Evolutionary conservation across 164 flowering plant genomes (phyloP).

Genomic region (Echeveria elegans): DNA sequence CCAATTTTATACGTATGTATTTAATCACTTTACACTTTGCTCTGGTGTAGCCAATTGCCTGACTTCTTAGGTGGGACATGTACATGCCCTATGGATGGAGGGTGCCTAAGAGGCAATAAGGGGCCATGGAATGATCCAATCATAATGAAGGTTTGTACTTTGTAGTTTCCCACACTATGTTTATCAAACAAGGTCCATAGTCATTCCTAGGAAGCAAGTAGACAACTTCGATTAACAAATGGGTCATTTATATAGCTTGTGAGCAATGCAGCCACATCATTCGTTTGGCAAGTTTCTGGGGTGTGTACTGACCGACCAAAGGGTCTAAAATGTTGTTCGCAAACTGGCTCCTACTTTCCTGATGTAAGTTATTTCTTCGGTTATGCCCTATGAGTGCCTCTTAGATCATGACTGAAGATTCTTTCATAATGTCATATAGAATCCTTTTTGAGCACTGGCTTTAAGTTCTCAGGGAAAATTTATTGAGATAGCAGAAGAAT

Average conservation of each 20-base stretch:
- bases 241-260: conserved; percentile 54
- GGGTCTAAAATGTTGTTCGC: conserved; percentile 30
- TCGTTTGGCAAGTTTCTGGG: conserved; percentile 44
- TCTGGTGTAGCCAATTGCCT: conserved; percentile 69
- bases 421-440: neutral
- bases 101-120: conserved; percentile 75
- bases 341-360: conserved; percentile 28
- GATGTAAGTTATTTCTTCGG: conserved; percentile 30
- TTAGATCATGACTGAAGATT: neutral
- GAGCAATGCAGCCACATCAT: conserved; percentile 41
- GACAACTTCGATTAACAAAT: neutral
- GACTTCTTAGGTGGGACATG: conserved; percentile 96
- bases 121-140: conserved; percentile 96
- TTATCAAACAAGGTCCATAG: neutral
- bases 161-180: too few relatives aligned
- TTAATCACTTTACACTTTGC: conserved; percentile 6
- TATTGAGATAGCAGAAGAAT: conserved; percentile 48
- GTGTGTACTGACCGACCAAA: conserved; percentile 34
- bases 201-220: neutral
- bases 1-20: neutral
- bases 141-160: conserved; percentile 57
- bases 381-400: neutral
- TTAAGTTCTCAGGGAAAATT: conserved; percentile 53
- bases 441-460: neutral
- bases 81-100: conserved; percentile 66